phyloP scores from a whole-genome alignment of 192 early-diverging fungal species.

The Coemansia sp. region DNA sequence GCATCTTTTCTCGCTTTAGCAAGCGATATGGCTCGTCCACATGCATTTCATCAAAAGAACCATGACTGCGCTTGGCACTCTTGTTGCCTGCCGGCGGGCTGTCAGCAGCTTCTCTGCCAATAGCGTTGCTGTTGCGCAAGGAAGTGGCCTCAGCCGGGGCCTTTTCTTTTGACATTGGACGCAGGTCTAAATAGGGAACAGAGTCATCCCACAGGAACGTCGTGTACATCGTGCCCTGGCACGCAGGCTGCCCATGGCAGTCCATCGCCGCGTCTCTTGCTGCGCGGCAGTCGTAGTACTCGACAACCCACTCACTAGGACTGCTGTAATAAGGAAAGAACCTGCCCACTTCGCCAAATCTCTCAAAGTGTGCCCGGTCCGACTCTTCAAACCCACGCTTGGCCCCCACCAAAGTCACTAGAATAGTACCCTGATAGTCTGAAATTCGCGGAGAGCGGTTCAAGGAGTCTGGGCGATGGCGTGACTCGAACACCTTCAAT shows the following conservation, averaged over 20 bases:
- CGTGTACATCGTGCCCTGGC: slow-evolving; percentile 13
- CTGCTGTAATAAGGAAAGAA: slow-evolving; percentile 13
- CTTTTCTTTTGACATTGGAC: background rate
- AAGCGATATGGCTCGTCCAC: background rate
- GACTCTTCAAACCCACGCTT: background rate
- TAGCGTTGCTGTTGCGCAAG: background rate
- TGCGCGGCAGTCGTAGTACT: slow-evolving; percentile 29
- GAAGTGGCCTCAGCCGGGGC: background rate
- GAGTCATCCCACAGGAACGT: slow-evolving; percentile 35
- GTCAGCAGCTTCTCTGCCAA: background rate
- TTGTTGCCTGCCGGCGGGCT: background rate
- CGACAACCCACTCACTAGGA: slow-evolving; percentile 22
- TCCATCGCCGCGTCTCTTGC: slow-evolving; percentile 8
- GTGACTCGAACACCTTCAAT: slow-evolving; percentile 4
- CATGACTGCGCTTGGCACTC: background rate
- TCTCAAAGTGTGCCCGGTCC: slow-evolving; percentile 15
- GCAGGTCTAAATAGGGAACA: background rate
- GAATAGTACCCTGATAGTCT: slow-evolving; percentile 25
- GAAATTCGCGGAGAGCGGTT: slow-evolving; percentile 1
- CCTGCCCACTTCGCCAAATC: slow-evolving; percentile 15
- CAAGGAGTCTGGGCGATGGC: slow-evolving; percentile 15
- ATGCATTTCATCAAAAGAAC: no score
- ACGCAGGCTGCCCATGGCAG: slow-evolving; percentile 4
- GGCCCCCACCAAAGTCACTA: slow-evolving; percentile 15
- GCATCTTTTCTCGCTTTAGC: background rate